A percentile compares a stretch with the other conserved stretches of the same genome.
Evolutionary conservation across 2,329 filamentous ascomycete genomes (phyloP).

Genomic region (Trichoderma harzianum): DNA sequence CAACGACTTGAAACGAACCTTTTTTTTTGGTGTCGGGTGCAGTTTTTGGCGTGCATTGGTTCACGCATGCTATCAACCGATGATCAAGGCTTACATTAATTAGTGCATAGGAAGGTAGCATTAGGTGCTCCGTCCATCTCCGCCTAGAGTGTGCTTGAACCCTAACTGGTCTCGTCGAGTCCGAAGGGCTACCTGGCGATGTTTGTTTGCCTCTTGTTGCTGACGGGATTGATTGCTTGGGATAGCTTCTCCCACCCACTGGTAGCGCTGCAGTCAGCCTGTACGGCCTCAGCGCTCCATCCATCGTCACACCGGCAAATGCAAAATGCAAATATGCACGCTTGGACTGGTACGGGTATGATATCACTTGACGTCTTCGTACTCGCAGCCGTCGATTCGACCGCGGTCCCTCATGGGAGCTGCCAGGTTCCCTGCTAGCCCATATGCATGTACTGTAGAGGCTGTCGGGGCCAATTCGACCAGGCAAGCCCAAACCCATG

Average conservation of each 20-base stretch:
- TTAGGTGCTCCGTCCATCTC: constrained; percentile 2
- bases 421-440: constrained; percentile 1
- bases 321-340: not conserved
- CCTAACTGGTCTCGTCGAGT: not conserved
- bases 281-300: not conserved
- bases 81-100: not conserved
- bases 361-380: not conserved
- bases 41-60: not conserved
- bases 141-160: not conserved
- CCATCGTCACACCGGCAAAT: not conserved
- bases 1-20: constrained; percentile 17
- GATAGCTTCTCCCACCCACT: not conserved
- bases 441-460: not conserved
- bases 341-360: not conserved
- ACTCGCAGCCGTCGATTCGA: constrained; percentile 10
- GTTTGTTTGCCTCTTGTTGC: not conserved
- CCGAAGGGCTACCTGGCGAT: not conserved
- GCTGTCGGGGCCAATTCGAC: not conserved
- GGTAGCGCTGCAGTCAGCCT: not conserved
- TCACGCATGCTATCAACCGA: constrained; percentile 3
- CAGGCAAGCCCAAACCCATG: not conserved
- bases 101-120: not conserved
- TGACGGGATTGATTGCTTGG: not conserved
- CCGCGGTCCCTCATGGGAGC: not conserved
- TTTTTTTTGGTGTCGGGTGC: not conserved